A percentile compares a stretch with the other conserved stretches of the same genome.
phyloP scores from a whole-genome alignment of 306 rosid genomes.

The Pterocarpus macrocarpus region DNA sequence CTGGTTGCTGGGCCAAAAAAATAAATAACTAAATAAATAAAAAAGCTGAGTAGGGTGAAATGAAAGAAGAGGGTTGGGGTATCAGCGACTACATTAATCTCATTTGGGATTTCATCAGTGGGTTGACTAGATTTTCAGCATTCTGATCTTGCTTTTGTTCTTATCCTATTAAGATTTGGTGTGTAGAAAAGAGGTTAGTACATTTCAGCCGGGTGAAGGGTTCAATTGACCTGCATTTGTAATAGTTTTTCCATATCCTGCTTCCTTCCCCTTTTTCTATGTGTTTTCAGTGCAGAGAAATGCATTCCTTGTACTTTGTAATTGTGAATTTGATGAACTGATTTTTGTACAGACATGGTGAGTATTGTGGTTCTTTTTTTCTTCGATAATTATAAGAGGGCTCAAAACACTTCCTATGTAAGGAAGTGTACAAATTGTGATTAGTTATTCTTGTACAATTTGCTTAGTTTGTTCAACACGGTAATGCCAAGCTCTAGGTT shows the following conservation, averaged over 20 bases:
- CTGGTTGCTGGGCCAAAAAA: conserved; percentile 43
- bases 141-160: conserved; percentile 40
- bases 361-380: not conserved
- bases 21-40: not conserved
- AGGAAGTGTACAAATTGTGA: not conserved
- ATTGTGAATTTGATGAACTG: not conserved
- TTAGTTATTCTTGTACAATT: conserved; percentile 28
- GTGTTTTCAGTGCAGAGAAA: not conserved
- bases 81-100: conserved; percentile 21
- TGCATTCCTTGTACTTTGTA: conserved; percentile 15
- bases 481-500: conserved; percentile 40
- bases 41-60: conserved; percentile 30
- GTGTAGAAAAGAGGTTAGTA: conserved; percentile 30
- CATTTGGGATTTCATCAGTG: conserved; percentile 16
- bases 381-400: too few relatives aligned
- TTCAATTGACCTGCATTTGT: conserved; percentile 1
- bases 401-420: too few relatives aligned
- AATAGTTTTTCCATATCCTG: not conserved
- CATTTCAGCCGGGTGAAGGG: conserved; percentile 31
- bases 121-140: conserved; percentile 29
- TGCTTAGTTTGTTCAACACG: conserved; percentile 26
- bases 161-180: not conserved
- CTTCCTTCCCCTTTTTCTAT: not conserved
- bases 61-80: conserved; percentile 37
- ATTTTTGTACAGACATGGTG: too few relatives aligned